phyloP scores from a whole-genome alignment of 257 asterid species.

The Solanum lignicaule region DNA sequence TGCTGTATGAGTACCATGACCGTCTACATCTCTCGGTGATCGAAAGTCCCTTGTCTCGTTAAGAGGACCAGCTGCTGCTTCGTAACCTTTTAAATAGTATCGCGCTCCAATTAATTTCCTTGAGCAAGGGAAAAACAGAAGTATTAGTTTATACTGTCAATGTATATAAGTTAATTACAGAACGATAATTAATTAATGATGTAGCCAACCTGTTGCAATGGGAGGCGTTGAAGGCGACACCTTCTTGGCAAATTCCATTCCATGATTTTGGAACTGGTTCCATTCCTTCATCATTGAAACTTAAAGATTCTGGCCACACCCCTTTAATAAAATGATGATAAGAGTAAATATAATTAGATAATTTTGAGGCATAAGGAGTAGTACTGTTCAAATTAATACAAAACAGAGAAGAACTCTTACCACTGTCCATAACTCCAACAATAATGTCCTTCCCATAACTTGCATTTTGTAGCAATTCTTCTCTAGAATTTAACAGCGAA shows the following conservation, averaged over 20 bases:
- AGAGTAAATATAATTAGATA: not conserved
- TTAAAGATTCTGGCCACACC: constrained; percentile 41
- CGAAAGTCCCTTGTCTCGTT: constrained; percentile 14
- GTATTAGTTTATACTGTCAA: no score
- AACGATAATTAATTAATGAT: no score
- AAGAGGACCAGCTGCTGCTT: constrained; percentile 2
- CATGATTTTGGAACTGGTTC: constrained; percentile 38
- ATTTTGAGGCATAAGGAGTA: not conserved
- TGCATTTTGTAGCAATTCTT: constrained; percentile 16
- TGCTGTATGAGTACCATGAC: constrained; percentile 44
- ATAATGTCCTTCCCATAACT: constrained; percentile 19
- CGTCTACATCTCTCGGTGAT: constrained; percentile 25
- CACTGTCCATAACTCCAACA: constrained; percentile 28
- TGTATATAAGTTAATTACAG: no score
- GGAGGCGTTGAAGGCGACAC: constrained; percentile 24
- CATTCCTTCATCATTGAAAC: constrained; percentile 41
- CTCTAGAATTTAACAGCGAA: not conserved
- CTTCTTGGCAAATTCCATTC: constrained; percentile 37
- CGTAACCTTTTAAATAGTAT: no score
- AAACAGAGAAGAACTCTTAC: not conserved
- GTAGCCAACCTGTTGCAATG: constrained; percentile 27
- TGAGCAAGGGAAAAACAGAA: no score
- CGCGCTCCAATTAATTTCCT: no score
- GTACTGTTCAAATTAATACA: not conserved
- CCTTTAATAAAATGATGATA: constrained; percentile 2